Conservation (phyloP, 345 rosid genomes). For the Aquilaria sinensis region DNA sequence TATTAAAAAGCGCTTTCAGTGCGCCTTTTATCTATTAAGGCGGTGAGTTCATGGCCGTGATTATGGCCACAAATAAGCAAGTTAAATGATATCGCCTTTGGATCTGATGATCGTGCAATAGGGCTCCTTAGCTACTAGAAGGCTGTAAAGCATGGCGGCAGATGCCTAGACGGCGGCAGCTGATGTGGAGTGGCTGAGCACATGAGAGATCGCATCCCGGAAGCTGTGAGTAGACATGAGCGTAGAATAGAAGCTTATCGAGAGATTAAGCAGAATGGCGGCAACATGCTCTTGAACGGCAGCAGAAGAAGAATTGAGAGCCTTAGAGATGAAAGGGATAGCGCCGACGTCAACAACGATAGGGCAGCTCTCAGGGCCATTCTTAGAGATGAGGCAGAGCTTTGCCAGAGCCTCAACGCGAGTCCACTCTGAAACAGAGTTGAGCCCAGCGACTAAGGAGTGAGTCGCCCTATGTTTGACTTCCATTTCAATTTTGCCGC, state of each 20-base stretch:
- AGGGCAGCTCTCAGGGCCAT: slow-evolving; percentile 62
- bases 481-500: slow-evolving; percentile 47
- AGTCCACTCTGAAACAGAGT: slow-evolving; percentile 77
- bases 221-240: slow-evolving; percentile 82
- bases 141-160: slow-evolving; percentile 81
- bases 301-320: slow-evolving; percentile 60
- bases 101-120: slow-evolving; percentile 80
- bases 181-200: slow-evolving; percentile 60
- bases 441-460: slow-evolving; percentile 55
- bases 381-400: slow-evolving; percentile 68
- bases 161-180: slow-evolving; percentile 66
- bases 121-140: slow-evolving; percentile 67
- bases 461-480: slow-evolving; percentile 57
- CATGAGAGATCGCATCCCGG: slow-evolving; percentile 84
- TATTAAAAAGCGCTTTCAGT: slow-evolving; percentile 77
- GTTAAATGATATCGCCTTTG: slow-evolving; percentile 73
- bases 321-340: slow-evolving; percentile 72
- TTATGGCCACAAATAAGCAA: slow-evolving; percentile 58
- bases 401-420: slow-evolving; percentile 66
- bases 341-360: slow-evolving; percentile 74
- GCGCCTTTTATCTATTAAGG: slow-evolving; percentile 74
- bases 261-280: slow-evolving; percentile 75
- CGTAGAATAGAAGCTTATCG: slow-evolving; percentile 57
- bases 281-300: slow-evolving; percentile 77
- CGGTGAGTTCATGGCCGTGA: slow-evolving; percentile 43